Conservation (phyloP, 805 yeast genomes). For the Citeromyces matritensis region DNA sequence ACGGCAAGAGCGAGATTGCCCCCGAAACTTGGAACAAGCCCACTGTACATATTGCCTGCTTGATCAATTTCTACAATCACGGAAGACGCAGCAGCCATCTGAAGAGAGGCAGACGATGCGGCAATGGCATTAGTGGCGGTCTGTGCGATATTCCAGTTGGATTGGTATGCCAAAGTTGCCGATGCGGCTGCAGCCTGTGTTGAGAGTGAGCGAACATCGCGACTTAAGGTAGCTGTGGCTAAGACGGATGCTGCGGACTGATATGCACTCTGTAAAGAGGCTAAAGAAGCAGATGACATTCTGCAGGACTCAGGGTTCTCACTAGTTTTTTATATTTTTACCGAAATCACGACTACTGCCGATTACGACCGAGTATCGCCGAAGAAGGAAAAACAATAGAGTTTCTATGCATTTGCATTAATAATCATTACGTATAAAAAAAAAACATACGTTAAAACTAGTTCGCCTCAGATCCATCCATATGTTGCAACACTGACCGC, state of each 20-base stretch:
- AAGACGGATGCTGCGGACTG: slow-evolving; percentile 2
- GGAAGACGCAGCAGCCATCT: slow-evolving; percentile 8
- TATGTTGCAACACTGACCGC: slow-evolving; percentile 10
- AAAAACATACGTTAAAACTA: too few species aligned
- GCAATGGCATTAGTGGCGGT: slow-evolving; percentile 16
- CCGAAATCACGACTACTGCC: too few species aligned
- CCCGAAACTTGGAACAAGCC: slow-evolving; percentile 31
- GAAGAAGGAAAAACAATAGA: too few species aligned
- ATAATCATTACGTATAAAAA: too few species aligned
- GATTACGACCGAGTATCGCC: too few species aligned
- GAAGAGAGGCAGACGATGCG: slow-evolving; percentile 9
- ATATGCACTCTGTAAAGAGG: background rate
- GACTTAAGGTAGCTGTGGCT: slow-evolving; percentile 1
- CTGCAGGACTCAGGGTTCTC: too few species aligned
- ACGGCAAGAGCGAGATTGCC: slow-evolving; percentile 46
- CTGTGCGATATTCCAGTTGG: slow-evolving; percentile 12
- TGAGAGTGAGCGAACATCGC: background rate
- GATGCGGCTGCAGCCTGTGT: slow-evolving; percentile 11
- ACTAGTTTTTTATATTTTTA: too few species aligned
- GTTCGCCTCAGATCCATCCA: too few species aligned
- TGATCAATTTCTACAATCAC: slow-evolving; percentile 7
- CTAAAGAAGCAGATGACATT: background rate
- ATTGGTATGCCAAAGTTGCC: slow-evolving; percentile 16
- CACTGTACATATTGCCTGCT: slow-evolving; percentile 15
- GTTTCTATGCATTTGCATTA: too few species aligned